Percentiles rank a stretch among this genome's conserved stretches.
These are phyloP conservation scores for Microbotryum lychnidis-dioicae DNA, from an alignment of 1,284 basidiomycete genomes.

Conservation along the genomic window DNA sequence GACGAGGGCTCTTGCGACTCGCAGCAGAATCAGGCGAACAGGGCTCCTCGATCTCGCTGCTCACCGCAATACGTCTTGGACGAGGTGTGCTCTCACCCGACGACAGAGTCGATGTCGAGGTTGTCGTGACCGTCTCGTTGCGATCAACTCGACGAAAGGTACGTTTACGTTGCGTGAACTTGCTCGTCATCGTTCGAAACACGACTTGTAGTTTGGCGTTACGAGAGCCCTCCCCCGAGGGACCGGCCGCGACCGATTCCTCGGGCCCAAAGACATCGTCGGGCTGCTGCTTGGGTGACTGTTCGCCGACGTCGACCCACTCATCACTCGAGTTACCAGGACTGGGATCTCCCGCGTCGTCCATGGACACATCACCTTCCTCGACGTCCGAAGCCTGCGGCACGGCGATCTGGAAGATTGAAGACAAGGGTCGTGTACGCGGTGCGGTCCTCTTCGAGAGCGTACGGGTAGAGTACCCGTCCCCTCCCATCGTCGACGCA, in stretches of 20 bases:
- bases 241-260: neutral
- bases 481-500: conserved; percentile 6
- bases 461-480: neutral
- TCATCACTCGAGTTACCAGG: conserved; percentile 28
- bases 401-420: too few species aligned
- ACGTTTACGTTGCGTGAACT: conserved; percentile 42
- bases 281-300: conserved; percentile 30
- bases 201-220: conserved; percentile 38
- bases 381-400: too few species aligned
- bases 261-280: neutral
- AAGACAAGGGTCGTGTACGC: neutral
- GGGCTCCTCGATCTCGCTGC: too few species aligned
- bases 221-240: neutral
- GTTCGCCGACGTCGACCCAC: conserved; percentile 39
- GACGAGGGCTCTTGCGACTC: too few species aligned
- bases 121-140: neutral
- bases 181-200: conserved; percentile 44
- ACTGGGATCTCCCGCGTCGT: too few species aligned
- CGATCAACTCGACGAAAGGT: conserved; percentile 36
- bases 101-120: neutral
- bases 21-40: too few species aligned
- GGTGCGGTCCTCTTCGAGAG: neutral
- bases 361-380: too few species aligned
- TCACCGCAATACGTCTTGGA: too few species aligned
- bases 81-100: neutral